phyloP scores from a whole-genome alignment of 2,329 filamentous ascomycete genomes.

The Calycina marina region DNA sequence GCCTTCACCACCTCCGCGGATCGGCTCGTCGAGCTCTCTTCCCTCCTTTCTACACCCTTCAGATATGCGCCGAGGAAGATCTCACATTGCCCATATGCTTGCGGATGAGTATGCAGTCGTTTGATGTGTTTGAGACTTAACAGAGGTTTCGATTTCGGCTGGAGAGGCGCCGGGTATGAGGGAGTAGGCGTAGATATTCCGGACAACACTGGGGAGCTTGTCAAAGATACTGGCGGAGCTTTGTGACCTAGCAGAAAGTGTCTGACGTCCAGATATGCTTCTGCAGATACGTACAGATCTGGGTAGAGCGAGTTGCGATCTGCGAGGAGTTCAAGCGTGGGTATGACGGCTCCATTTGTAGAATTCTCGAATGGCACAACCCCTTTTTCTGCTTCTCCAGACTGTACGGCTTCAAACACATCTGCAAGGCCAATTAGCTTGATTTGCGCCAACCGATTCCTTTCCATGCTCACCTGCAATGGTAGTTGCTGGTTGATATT shows the following conservation, averaged over 20 bases:
- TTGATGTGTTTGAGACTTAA: constrained; percentile 45
- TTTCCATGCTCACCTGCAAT: constrained; percentile 14
- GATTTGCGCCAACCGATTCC: too few species aligned
- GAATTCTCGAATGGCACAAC: constrained; percentile 95
- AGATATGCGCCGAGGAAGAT: constrained; percentile 57
- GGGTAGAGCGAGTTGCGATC: constrained; percentile 51
- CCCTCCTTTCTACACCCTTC: constrained; percentile 61
- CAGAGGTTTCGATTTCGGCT: constrained; percentile 33
- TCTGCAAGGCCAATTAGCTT: constrained; percentile 37
- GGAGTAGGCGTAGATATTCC: constrained; percentile 36
- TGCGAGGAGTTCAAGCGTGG: constrained; percentile 78
- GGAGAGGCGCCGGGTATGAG: constrained; percentile 29
- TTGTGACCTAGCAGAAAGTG: constrained; percentile 63
- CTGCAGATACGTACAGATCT: constrained; percentile 63
- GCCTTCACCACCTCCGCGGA: constrained; percentile 65
- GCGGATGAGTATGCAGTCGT: constrained; percentile 82
- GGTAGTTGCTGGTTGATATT: constrained; percentile 6
- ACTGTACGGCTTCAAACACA: constrained; percentile 67
- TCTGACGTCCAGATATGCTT: constrained; percentile 75
- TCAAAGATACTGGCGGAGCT: constrained; percentile 4
- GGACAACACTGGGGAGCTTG: constrained; percentile 23
- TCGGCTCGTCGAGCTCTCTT: constrained; percentile 72
- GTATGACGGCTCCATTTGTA: constrained; percentile 81
- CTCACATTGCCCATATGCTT: constrained; percentile 87
- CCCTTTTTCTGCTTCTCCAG: constrained; percentile 48